A percentile compares a stretch with the other conserved stretches of the same genome.
Conservation (phyloP, 176 grass and related monocot species). For the Metroxylon sagu region DNA sequence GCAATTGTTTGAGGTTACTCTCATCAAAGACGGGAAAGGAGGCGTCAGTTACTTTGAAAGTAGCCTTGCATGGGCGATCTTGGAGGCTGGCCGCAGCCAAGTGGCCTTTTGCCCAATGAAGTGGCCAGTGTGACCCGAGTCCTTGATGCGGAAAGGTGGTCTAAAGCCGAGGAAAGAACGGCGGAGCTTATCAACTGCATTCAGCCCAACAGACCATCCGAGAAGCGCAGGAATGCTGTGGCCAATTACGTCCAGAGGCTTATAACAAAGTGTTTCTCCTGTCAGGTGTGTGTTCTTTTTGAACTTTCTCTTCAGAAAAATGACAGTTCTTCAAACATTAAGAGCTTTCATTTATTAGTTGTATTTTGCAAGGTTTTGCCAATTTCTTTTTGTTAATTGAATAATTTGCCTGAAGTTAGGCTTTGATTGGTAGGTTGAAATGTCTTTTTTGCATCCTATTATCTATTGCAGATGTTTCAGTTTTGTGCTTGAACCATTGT, state of each 20-base stretch:
- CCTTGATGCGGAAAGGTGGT: slow-evolving; percentile 56
- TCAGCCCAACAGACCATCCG: slow-evolving; percentile 69
- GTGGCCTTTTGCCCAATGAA: slow-evolving; percentile 54
- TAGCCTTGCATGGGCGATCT: slow-evolving; percentile 13
- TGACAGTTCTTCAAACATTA: too few relatives aligned
- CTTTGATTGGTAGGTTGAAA: too few relatives aligned
- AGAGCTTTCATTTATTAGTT: background rate
- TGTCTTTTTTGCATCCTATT: too few relatives aligned
- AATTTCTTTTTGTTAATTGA: too few relatives aligned
- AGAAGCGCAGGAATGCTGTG: slow-evolving; percentile 54
- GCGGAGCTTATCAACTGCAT: slow-evolving; percentile 60
- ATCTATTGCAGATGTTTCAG: too few relatives aligned
- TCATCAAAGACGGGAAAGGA: background rate
- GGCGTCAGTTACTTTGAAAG: background rate
- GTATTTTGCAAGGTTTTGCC: too few relatives aligned
- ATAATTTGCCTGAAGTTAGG: too few relatives aligned
- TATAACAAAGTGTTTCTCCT: slow-evolving; percentile 66
- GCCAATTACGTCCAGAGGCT: slow-evolving; percentile 57
- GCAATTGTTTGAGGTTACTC: background rate
- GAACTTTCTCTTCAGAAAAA: too few relatives aligned
- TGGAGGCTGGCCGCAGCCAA: slow-evolving; percentile 19
- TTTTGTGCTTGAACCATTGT: too few relatives aligned
- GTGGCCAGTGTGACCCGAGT: slow-evolving; percentile 30
- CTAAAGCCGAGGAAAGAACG: slow-evolving; percentile 47
- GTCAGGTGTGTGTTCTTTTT: slow-evolving; percentile 31